Base-by-base conservation (phyloP, 768 basidiomycete species). In the Tulasnella sp. region DNA sequence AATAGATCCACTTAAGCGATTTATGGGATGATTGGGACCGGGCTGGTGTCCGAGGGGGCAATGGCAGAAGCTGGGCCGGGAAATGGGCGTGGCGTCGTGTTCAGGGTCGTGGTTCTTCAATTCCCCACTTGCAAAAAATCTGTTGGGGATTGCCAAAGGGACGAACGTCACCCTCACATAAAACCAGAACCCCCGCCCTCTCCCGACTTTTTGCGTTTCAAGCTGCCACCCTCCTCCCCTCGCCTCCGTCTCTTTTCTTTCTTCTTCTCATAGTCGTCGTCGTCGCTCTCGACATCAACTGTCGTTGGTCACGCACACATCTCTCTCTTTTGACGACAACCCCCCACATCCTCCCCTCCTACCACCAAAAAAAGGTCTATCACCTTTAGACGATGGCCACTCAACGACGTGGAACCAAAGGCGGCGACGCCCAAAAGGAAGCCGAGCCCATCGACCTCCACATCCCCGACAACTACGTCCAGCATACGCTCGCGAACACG, bases 391-490 rank as follows among this genome's bases (percentile, higher is more conserved):
- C 63, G 35, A 65, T 65, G 63, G 37, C 63, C 63, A 65, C 63
- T 40, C 63, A 65, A 65, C 63, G 63, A 65, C 63, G 63, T 5
- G 62, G 62, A 32, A 32, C 8, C 32, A 26, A 65, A 65, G 63
- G 37, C 63, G 35, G 5, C 63, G 34, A 35, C 63, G 47, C 47
- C 41, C 41, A 67, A 44, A 67, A 69, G 32, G 69, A 73, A 37
- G 75, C 78, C 73, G 72, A 70, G 34, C 77, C 80, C 17, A 77
- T 79, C 32, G 81, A 81, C 75, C 34, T 72, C 36, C 66, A 80
- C 75, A 87, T 91, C 73, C 89, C 90, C 17, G 90, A 92, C 80
- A 92, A 93, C 83, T 93, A 92, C 77, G 91, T 93, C 78, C 82
- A 87, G 29, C 84, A 90, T 79, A 91, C 88, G 4, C 84, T 93